These are phyloP conservation scores for Candida gorgasii DNA, from an alignment of 805 yeast species.

Conservation along the genomic window DNA sequence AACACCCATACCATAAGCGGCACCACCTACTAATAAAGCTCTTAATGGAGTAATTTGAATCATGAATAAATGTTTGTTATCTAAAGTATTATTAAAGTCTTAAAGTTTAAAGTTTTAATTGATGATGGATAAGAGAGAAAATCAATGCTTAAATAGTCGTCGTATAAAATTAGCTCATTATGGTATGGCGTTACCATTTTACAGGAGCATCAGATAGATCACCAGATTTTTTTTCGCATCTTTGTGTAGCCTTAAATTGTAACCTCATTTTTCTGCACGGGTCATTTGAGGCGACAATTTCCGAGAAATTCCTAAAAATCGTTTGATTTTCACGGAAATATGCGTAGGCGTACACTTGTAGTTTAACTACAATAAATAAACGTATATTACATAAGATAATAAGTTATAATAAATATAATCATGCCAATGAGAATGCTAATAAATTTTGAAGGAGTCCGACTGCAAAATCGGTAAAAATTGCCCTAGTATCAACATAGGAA, in stretches of 20 bases:
- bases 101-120: no score
- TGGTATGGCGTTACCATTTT: background rate
- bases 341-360: no score
- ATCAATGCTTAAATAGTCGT: background rate
- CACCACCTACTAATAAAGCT: conserved; percentile 35
- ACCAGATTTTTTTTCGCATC: conserved; percentile 11
- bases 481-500: conserved; percentile 82
- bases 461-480: conserved; percentile 69
- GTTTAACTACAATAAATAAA: no score
- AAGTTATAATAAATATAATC: background rate
- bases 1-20: conserved; percentile 32
- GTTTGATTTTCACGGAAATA: conserved; percentile 4
- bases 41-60: conserved; percentile 20
- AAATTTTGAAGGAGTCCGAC: conserved; percentile 31
- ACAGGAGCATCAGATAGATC: conserved; percentile 5
- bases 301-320: no score
- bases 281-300: no score
- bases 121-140: background rate
- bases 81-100: no score
- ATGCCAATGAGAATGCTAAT: no score
- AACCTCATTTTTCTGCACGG: background rate
- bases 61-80: conserved; percentile 7
- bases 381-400: background rate
- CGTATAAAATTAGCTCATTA: background rate
- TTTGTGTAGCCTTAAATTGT: no score